Base-by-base conservation (phyloP, 306 rosid species). In the Bauhinia variegata region DNA sequence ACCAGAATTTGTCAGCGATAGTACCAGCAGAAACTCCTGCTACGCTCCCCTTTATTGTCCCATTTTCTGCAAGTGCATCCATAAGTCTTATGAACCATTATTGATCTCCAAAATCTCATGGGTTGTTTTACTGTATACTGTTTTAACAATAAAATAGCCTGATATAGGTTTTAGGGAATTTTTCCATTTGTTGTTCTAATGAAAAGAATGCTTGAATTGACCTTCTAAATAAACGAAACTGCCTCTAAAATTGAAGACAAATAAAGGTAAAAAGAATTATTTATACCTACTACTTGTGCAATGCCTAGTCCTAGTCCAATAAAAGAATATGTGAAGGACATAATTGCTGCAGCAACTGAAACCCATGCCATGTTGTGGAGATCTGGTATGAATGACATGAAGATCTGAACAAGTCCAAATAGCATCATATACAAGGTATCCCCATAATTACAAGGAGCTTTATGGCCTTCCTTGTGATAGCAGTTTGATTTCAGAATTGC, bases 371-470 rank as follows among this genome's bases (percentile, higher is more conserved):
- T 83, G 77, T 83, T 72, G 54, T 90, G 91, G 46, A 90, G 71
- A 75, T 87, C 81, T 50, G 98, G 96, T 63, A 92, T 89, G 56
- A 89, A 95, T 17, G 96, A 92, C 86, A 87, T 55, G 3, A 89
- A 2, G 8, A 89, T 48, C 79, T 92, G 92, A 36, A 92, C 60
- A 54, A 73, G 49, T 82, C 98, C 98, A 76, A 92, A 92, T 17
- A 89, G 8, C 70, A 89, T 16, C 88, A 89, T 89, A 42, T 78
- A 87, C 47, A 70, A 0, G 16, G 60, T 48, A 54, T 78, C 82
- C 6, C 84, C 91, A 72, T 80, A 87, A 5, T 60, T 13, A 75
- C 96, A 92, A 23, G 89, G 74, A 63, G 91, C 91, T 0, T 85
- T 3, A 68, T 92, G 91, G 42, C 96, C 98, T 78, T 92, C 83